Percentiles rank a stretch among this genome's conserved stretches.
Evolutionary conservation across 23 red algal genomes (phyloP).

Genomic region (Gracilaria gracilis): DNA sequence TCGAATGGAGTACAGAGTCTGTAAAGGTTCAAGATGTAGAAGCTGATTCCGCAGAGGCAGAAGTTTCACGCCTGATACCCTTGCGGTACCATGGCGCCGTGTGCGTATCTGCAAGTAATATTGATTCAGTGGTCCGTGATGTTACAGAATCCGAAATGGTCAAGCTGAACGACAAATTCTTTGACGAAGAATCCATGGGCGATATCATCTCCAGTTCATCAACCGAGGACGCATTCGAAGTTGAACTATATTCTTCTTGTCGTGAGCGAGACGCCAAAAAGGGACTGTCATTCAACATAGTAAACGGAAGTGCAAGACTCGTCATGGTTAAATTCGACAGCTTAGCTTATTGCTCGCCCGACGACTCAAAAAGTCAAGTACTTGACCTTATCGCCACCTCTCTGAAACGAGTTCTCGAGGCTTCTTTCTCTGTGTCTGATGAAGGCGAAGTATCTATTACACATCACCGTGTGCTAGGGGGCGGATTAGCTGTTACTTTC

Average conservation of each 20-base stretch:
- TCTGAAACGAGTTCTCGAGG: slow-evolving; percentile 3
- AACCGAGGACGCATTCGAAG: neutral
- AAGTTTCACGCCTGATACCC: neutral
- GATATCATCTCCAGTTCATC: neutral
- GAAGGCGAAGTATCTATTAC: slow-evolving; percentile 34
- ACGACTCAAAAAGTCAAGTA: neutral
- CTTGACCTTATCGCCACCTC: slow-evolving; percentile 20
- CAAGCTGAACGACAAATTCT: neutral
- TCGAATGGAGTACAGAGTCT: neutral
- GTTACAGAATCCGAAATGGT: slow-evolving; percentile 11
- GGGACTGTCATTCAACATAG: neutral
- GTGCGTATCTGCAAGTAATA: neutral
- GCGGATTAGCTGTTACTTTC: slow-evolving; percentile 21
- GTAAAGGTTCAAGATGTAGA: slow-evolving; percentile 13
- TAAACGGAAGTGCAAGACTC: too few species aligned
- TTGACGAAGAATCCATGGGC: neutral
- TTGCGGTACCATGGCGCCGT: neutral
- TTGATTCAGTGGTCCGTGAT: neutral
- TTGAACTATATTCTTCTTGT: neutral
- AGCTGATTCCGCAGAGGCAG: neutral
- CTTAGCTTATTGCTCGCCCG: slow-evolving; percentile 33
- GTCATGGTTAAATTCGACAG: slow-evolving; percentile 14
- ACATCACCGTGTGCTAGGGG: slow-evolving; percentile 41
- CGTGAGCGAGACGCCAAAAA: neutral
- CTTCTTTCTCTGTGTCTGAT: slow-evolving; percentile 5